These are phyloP conservation scores for Mycena crocata DNA, from an alignment of 768 basidiomycete species.

Conservation along the genomic window DNA sequence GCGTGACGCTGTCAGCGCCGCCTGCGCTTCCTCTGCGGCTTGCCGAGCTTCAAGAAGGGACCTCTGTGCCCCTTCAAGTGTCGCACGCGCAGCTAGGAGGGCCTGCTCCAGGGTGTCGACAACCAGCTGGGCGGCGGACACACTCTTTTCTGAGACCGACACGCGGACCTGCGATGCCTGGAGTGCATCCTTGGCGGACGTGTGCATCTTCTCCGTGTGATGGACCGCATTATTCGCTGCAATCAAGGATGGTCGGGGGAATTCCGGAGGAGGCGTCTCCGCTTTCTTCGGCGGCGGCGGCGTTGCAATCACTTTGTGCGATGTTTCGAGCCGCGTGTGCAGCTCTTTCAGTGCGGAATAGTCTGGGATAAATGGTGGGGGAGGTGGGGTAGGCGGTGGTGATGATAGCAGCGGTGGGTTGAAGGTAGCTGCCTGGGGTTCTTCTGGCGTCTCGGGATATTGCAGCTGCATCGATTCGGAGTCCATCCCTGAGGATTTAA, in stretches of 20 bases:
- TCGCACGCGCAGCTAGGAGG: conserved; percentile 17
- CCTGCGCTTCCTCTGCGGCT: conserved; percentile 24
- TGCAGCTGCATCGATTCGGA: conserved; percentile 23
- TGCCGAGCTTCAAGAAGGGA: conserved; percentile 24
- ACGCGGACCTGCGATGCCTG: conserved; percentile 20
- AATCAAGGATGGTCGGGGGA: conserved; percentile 19
- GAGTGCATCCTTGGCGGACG: conserved; percentile 20
- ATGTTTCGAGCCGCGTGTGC: conserved; percentile 25
- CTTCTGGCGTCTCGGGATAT: conserved; percentile 18
- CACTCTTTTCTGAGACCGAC: conserved; percentile 13
- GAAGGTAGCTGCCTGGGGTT: neutral
- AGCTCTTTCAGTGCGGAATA: conserved; percentile 26
- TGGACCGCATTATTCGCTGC: conserved; percentile 25
- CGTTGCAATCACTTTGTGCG: conserved; percentile 22
- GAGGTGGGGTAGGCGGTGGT: conserved; percentile 2
- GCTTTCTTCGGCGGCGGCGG: conserved; percentile 22
- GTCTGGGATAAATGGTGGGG: conserved; percentile 28
- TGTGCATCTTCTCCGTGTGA: conserved; percentile 10
- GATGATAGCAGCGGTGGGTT: neutral
- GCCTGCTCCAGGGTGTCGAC: conserved; percentile 25
- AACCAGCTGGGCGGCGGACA: conserved; percentile 14
- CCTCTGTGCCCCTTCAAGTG: conserved; percentile 23
- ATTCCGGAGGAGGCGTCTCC: conserved; percentile 12
- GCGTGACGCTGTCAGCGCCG: conserved; percentile 13
- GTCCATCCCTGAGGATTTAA: conserved; percentile 2